Conservation (phyloP, 345 rosid genomes). For the Dimocarpus longan region DNA sequence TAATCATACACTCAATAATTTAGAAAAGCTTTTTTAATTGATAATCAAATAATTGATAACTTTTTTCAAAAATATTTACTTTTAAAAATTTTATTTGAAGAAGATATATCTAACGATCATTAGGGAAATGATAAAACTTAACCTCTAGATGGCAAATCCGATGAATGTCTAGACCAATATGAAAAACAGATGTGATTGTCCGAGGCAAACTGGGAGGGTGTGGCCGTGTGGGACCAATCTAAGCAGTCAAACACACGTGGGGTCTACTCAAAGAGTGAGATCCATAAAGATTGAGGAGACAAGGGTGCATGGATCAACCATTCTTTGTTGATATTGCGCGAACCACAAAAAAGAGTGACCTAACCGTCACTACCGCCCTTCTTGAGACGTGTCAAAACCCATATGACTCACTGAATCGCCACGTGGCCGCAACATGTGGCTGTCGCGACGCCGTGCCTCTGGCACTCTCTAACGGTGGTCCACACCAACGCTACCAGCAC, state of each 20-base stretch:
- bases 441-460: slow-evolving; percentile 9
- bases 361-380: slow-evolving; percentile 42
- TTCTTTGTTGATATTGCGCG: slow-evolving; percentile 25
- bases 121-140: too few relatives aligned
- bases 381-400: slow-evolving; percentile 34
- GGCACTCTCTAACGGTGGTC: slow-evolving; percentile 9
- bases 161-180: background rate
- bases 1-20: too few relatives aligned
- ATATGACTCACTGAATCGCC: slow-evolving; percentile 32
- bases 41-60: too few relatives aligned
- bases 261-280: slow-evolving; percentile 16
- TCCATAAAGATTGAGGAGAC: slow-evolving; percentile 31
- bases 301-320: slow-evolving; percentile 29
- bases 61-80: too few relatives aligned
- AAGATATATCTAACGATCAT: too few relatives aligned
- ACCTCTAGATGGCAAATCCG: background rate
- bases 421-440: slow-evolving; percentile 18
- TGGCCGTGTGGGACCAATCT: slow-evolving; percentile 3
- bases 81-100: too few relatives aligned
- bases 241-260: slow-evolving; percentile 8
- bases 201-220: background rate
- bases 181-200: background rate
- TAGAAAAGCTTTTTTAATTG: too few relatives aligned
- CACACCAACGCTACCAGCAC: background rate
- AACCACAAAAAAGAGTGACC: slow-evolving; percentile 31